Base-by-base conservation (phyloP, 208 protist species). In the Wallacemonas sp. region DNA sequence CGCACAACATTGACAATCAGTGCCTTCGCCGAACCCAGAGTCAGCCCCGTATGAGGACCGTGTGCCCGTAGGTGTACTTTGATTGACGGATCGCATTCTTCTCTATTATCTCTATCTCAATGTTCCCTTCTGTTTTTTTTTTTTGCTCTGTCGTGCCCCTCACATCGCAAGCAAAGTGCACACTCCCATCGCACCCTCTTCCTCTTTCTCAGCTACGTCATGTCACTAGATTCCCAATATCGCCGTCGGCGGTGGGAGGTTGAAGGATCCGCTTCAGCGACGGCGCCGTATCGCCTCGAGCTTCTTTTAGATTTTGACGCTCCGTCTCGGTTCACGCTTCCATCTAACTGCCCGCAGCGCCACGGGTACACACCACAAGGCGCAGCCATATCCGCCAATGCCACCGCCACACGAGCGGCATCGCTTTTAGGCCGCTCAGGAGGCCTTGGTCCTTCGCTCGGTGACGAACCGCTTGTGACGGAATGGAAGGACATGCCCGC, bases 271-370 rank as follows among this genome's bases (percentile, higher is more conserved):
- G 90, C 81, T 1, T 68, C 91, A 30, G 66, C 74, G 19, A 76
- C 86, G 33, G 59, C 71, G 0, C 72, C 80, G 38, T 79, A 77
- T 8, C 81, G 75, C 11, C 68, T 94, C 4, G 84, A 94, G 63
- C 79, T 94, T 2, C 70, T 91, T 28, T 66, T 83, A 12, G 84
- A 91, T 61, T 94, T 94, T 56, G 88, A 88, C 22, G 61, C 78
- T 6, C 84, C 88, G 2, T 75, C 79, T 41, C 77, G 72, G 30
- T 94, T 88, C 55, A 58, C 64, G 11, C 58, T 82, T 27, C 80
- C 78, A 17, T 62, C 72, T 2, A 90, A 93, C 70, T 67, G 77
- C 3, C 82, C 82, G 11, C 66, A 79, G 28, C 66, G 73, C n/a
- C 68, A 78, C 31, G 80, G 82, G 26, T 56, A 86, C 15, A 54